Evolutionary conservation across 2,329 filamentous ascomycete genomes (phyloP).

Genomic region (Dactylella cylindrospora): DNA sequence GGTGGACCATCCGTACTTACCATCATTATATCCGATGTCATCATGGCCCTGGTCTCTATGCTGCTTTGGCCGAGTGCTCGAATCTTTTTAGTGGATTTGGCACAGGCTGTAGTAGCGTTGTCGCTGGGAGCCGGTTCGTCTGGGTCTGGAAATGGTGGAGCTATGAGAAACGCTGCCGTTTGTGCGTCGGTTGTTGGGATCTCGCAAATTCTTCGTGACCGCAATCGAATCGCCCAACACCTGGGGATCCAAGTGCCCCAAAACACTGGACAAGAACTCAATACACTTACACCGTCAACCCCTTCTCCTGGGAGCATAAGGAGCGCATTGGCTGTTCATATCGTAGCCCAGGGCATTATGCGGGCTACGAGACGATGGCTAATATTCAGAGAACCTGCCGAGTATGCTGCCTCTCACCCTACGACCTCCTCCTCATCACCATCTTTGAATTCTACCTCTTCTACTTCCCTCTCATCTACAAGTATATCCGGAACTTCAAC

Average conservation of each 20-base stretch:
- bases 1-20: conserved; percentile 60
- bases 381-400: conserved; percentile 45
- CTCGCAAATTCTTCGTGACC: conserved; percentile 34
- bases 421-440: conserved; percentile 32
- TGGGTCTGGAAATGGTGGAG: conserved; percentile 54
- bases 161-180: conserved; percentile 58
- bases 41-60: conserved; percentile 58
- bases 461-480: conserved; percentile 19
- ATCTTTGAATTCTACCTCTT: conserved; percentile 40
- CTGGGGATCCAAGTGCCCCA: conserved; percentile 33
- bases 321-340: conserved; percentile 49
- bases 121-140: conserved; percentile 60
- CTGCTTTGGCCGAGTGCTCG: conserved; percentile 58
- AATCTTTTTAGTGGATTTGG: conserved; percentile 59
- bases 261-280: conserved; percentile 28
- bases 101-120: conserved; percentile 61
- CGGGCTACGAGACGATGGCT: conserved; percentile 49
- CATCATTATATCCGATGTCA: conserved; percentile 58
- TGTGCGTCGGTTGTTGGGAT: conserved; percentile 56
- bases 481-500: conserved; percentile 16
- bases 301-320: conserved; percentile 47
- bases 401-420: conserved; percentile 44
- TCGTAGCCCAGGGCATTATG: conserved; percentile 49
- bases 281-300: conserved; percentile 35
- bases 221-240: conserved; percentile 36